Conservation (phyloP, 2,329 filamentous ascomycete genomes). For the Neopestalotiopsis clavispora region DNA sequence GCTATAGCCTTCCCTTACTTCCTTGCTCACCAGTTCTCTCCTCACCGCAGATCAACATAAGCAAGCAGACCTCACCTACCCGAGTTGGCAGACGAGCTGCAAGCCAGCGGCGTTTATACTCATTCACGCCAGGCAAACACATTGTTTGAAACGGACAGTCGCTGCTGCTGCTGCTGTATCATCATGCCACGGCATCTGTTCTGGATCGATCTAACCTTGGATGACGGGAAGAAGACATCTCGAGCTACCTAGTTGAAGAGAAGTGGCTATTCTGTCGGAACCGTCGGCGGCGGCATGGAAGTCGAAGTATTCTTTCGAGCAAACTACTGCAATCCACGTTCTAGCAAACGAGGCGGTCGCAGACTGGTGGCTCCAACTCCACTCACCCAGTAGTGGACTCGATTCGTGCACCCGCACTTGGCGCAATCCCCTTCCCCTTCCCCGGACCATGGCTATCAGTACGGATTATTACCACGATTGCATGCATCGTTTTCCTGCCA, state of each 20-base stretch:
- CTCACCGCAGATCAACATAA: neutral
- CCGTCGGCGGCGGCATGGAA: too few species aligned
- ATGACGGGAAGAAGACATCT: neutral
- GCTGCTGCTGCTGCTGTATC: neutral
- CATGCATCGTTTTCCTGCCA: neutral
- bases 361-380: neutral
- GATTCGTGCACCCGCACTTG: constrained; percentile 6
- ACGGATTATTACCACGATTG: neutral
- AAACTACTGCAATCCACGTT: constrained; percentile 6
- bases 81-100: neutral
- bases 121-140: neutral
- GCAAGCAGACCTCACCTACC: neutral
- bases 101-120: neutral
- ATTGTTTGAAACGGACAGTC: neutral
- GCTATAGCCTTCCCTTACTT: too few species aligned
- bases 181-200: neutral
- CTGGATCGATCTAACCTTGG: neutral
- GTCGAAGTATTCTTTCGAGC: neutral
- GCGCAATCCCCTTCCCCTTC: neutral
- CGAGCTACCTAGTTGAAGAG: neutral
- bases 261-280: neutral
- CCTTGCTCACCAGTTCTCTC: too few species aligned
- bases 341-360: constrained; percentile 12
- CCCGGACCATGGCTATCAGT: neutral
- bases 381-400: neutral